Evolutionary conservation across 2,329 filamentous ascomycete genomes (phyloP), one percentile per base, ranked within the genome.

Genomic region (Trichophaea hybrida): DNA sequence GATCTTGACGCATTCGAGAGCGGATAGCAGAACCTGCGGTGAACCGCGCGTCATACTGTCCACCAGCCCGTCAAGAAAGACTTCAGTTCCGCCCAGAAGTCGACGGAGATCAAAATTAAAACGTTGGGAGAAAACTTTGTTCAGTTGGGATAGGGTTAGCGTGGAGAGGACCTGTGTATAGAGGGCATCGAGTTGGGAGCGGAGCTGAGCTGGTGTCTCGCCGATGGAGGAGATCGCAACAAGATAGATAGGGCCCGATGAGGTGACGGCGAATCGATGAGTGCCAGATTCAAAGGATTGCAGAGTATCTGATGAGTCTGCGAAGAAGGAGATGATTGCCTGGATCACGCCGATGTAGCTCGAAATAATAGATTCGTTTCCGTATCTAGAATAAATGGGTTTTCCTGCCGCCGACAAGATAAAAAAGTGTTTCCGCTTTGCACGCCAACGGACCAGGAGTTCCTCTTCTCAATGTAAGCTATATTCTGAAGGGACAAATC

Each of bases 121-220:
- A 12, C 93, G 83, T 65, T 90, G 82, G 10, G 83, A 85, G 70
- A 98, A 98, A 61, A 97, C 86, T 68, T 85, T 86, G 54, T 83
- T 86, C 65, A 98, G 78, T 12, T 82, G 86, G 0, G 93, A 91
- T 6, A 98, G 77, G 0, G 93, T 98, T 61, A 98, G 75, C 0
- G 94, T 98, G 1, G 93, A 97, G 32, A 98, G 74, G 55, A 98
- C 96, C 72, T 98, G 93, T 87, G 95, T 97, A 72, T 98, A 98
- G 40, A 98, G 75, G 10, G 91, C 90, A 65, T 96, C 89, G 1
- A 98, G 80, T 71, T 98, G 93, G 17, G 83, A 80, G 57, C 87
- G 82, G 17, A 98, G 78, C 71, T 98, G 91, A 33, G 44, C 44
- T 8, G 52, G 48, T 37, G 17, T 49, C 17, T 62, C 55, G 32